These are phyloP conservation scores for Chiua virens DNA, from an alignment of 768 basidiomycete genomes.

Conservation along the genomic window DNA sequence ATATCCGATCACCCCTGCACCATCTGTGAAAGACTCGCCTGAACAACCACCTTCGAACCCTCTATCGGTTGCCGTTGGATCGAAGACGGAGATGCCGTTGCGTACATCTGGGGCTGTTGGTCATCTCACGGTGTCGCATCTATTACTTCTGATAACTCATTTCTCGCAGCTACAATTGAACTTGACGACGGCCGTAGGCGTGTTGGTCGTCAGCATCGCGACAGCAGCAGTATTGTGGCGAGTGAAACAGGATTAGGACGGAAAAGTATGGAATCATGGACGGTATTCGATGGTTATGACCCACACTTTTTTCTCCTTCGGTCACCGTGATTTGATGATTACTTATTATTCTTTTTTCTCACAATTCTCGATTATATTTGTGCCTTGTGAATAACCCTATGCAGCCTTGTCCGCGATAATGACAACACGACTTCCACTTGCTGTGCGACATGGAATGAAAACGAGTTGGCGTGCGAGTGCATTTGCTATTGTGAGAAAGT, in stretches of 20 bases:
- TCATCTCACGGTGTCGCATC: constrained; percentile 20
- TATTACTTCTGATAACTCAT: constrained; percentile 18
- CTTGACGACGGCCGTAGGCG: constrained; percentile 56
- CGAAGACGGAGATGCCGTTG: constrained; percentile 17
- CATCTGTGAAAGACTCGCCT: constrained; percentile 31
- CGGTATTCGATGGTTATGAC: constrained; percentile 18
- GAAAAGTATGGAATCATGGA: constrained; percentile 16
- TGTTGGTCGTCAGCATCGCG: constrained; percentile 63
- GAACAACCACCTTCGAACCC: constrained; percentile 19
- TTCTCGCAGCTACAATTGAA: constrained; percentile 30
- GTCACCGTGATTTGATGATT: constrained; percentile 25
- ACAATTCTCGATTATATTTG: constrained; percentile 20
- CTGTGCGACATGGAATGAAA: neutral
- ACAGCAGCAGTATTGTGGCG: constrained; percentile 76
- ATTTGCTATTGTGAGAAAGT: no score
- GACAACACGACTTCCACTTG: constrained; percentile 11
- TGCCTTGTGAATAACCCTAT: constrained; percentile 27
- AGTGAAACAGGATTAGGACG: constrained; percentile 46
- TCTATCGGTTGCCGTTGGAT: constrained; percentile 4
- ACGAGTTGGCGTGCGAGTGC: no score
- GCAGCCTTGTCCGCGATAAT: constrained; percentile 18
- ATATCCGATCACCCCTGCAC: constrained; percentile 32
- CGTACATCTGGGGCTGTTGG: constrained; percentile 29
- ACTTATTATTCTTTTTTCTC: constrained; percentile 24
- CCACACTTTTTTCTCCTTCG: neutral